Percentiles rank a stretch among this genome's conserved stretches.
phyloP scores from a whole-genome alignment of 1,139 yeast genomes.

The Protomyces gravidus region DNA sequence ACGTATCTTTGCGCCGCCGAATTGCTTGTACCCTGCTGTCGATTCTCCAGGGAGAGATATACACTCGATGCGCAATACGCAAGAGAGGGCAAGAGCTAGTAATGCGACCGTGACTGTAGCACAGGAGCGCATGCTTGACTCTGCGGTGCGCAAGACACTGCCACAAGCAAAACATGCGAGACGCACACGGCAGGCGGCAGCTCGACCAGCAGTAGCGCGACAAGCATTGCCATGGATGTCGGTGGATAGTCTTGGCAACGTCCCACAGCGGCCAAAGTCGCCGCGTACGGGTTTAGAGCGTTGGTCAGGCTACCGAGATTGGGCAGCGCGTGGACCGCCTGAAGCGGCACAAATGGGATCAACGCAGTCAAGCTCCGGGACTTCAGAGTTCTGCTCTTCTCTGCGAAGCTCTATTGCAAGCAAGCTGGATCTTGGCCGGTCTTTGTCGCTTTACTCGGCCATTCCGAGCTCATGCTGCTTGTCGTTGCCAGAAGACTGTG shows the following conservation, averaged over 20 bases:
- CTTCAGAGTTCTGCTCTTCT: background rate
- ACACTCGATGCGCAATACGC: background rate
- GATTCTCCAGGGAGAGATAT: background rate
- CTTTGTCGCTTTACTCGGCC: background rate
- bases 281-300: background rate
- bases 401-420: background rate
- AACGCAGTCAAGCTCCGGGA: no score
- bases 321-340: background rate
- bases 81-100: background rate
- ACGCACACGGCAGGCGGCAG: no score
- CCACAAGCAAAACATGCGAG: no score
- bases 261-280: background rate
- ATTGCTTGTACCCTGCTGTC: slow-evolving; percentile 12
- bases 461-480: background rate
- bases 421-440: background rate
- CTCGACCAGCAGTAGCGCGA: background rate
- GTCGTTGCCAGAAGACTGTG: background rate
- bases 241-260: background rate
- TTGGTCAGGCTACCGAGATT: background rate
- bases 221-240: background rate
- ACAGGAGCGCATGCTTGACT: background rate
- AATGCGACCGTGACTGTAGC: background rate
- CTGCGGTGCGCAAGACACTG: background rate
- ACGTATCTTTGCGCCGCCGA: slow-evolving; percentile 24
- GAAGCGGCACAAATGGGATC: no score